Percentiles rank a stretch among this genome's conserved stretches.
Conservation (phyloP, 2,329 filamentous ascomycete genomes). For the Phialophora expanda region DNA sequence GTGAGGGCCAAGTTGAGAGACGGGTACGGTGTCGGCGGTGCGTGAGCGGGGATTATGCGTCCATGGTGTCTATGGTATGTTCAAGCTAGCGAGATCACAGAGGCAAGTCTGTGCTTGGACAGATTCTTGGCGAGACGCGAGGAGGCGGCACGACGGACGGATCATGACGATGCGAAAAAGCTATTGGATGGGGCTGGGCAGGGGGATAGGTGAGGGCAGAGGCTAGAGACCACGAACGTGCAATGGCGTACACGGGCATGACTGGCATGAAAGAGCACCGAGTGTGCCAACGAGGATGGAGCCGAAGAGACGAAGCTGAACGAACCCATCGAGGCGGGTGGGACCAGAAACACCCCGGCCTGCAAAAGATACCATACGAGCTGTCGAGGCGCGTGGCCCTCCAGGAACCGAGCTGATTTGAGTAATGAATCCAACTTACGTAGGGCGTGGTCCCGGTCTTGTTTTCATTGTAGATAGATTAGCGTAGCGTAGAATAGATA, state of each 20-base stretch:
- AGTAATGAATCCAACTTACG: background rate
- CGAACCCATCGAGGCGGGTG: background rate
- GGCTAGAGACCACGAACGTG: background rate
- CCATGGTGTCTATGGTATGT: background rate
- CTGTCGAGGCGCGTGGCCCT: background rate
- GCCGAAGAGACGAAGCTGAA: background rate
- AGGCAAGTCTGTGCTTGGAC: too few species aligned
- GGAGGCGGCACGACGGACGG: background rate
- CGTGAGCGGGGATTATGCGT: background rate
- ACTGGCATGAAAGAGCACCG: background rate
- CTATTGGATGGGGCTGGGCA: background rate
- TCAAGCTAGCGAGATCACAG: background rate
- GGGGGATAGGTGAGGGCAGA: background rate
- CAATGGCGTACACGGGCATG: background rate
- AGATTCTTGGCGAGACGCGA: too few species aligned
- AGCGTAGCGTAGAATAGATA: slow-evolving; percentile 8
- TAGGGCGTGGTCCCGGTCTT: background rate
- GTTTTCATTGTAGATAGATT: slow-evolving; percentile 10
- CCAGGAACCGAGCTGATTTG: background rate
- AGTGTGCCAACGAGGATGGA: background rate
- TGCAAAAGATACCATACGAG: background rate
- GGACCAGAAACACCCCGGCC: background rate
- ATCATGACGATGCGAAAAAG: background rate
- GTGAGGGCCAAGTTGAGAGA: slow-evolving; percentile 33
- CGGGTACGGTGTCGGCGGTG: slow-evolving; percentile 29